Percentiles rank a stretch among this genome's conserved stretches.
Evolutionary conservation across 2,329 filamentous ascomycete species (phyloP).

Genomic region (Blumeria hordei): DNA sequence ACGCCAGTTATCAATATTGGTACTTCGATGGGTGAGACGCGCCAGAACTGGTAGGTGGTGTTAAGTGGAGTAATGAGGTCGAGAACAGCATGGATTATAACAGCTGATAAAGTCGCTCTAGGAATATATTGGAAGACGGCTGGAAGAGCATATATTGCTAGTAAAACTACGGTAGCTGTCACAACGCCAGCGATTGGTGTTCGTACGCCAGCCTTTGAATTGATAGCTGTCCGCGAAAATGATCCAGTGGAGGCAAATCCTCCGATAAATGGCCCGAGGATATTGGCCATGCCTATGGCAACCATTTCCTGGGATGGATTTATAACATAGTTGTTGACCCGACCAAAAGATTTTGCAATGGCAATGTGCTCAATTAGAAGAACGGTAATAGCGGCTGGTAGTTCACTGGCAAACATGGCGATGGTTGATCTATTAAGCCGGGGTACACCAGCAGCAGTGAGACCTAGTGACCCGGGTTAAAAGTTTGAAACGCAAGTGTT

Average conservation of each 20-base stretch:
- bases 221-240: constrained; percentile 89
- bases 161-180: constrained; percentile 60
- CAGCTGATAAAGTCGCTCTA: constrained; percentile 51
- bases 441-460: constrained; percentile 56
- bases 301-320: constrained; percentile 91
- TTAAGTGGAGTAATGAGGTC: constrained; percentile 82
- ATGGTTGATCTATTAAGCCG: constrained; percentile 41
- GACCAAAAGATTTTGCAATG: constrained; percentile 88
- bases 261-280: constrained; percentile 77
- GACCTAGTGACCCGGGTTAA: constrained; percentile 25
- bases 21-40: constrained; percentile 71
- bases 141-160: constrained; percentile 75
- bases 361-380: constrained; percentile 90
- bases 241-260: constrained; percentile 85
- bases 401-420: constrained; percentile 38
- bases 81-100: constrained; percentile 89
- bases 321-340: constrained; percentile 89
- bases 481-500: too few species aligned
- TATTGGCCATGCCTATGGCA: constrained; percentile 73
- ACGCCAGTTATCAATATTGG: constrained; percentile 87
- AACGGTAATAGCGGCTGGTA: constrained; percentile 80
- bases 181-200: constrained; percentile 80
- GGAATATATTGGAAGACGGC: constrained; percentile 89
- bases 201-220: constrained; percentile 84
- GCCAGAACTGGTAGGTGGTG: constrained; percentile 87